A percentile compares a stretch with the other conserved stretches of the same genome.
Evolutionary conservation across 768 basidiomycete species (phyloP).

Genomic region (Boletus rubroflammeus): DNA sequence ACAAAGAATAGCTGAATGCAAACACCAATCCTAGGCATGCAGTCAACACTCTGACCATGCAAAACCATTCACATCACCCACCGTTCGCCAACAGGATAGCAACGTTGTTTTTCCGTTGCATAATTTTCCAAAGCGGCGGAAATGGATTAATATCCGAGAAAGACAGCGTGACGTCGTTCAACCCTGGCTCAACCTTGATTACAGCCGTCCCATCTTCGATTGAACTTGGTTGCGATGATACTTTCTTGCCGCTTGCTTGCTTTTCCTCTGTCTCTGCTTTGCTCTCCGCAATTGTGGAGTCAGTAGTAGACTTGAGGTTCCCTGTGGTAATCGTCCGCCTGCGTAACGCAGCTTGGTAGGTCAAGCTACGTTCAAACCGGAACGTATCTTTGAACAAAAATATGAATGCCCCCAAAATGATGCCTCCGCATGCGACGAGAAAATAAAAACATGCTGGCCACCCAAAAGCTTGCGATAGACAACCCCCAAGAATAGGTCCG

Average conservation of each 20-base stretch:
- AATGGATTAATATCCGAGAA: conserved; percentile 75
- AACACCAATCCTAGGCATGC: conserved; percentile 56
- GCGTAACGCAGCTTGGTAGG: conserved; percentile 67
- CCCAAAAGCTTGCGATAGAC: conserved; percentile 57
- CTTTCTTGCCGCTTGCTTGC: conserved; percentile 14
- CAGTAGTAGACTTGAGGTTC: conserved; percentile 20
- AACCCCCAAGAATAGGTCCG: conserved; percentile 71
- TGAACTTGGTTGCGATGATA: conserved; percentile 8
- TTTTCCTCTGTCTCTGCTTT: conserved; percentile 10
- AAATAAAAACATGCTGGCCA: conserved; percentile 90
- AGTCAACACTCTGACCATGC: conserved; percentile 5
- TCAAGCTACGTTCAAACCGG: conserved; percentile 74
- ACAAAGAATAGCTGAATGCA: conserved; percentile 64
- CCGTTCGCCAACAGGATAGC: conserved; percentile 45
- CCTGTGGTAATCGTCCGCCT: conserved; percentile 34
- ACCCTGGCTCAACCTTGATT: conserved; percentile 10
- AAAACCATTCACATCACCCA: neutral
- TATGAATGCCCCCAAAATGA: conserved; percentile 53
- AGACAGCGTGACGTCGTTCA: conserved; percentile 47
- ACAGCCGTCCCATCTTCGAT: conserved; percentile 23
- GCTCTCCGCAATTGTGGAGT: conserved; percentile 14
- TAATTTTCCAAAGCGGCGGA: conserved; percentile 53
- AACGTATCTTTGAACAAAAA: conserved; percentile 80
- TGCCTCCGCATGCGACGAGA: conserved; percentile 57
- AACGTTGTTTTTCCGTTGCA: conserved; percentile 65